Percentiles rank a stretch among this genome's conserved stretches.
These are phyloP conservation scores for Verticillium alfalfae DNA, from an alignment of 2,329 filamentous ascomycete genomes.

Conservation along the genomic window DNA sequence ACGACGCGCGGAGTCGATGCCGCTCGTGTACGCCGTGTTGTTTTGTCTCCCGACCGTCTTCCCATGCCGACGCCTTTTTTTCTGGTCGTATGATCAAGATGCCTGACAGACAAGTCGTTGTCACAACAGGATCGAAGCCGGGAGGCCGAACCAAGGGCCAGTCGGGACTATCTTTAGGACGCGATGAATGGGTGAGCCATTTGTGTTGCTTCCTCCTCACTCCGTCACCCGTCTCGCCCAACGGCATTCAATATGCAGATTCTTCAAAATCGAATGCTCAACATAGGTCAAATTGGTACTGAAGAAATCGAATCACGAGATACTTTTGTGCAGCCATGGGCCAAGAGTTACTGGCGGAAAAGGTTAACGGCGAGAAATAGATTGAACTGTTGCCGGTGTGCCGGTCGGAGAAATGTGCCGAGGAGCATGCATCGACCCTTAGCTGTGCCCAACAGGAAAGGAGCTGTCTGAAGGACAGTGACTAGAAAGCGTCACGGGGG, in stretches of 20 bases:
- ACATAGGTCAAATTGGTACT: conserved; percentile 16
- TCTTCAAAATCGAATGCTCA: no score
- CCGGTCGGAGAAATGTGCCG: conserved; percentile 5
- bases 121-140: conserved; percentile 8
- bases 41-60: not conserved
- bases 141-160: conserved; percentile 22
- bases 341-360: conserved; percentile 7
- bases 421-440: conserved; percentile 14
- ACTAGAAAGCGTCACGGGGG: conserved; percentile 15
- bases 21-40: not conserved
- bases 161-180: conserved; percentile 20
- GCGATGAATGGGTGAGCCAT: conserved; percentile 22
- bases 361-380: conserved; percentile 19
- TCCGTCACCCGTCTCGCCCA: not conserved
- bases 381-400: conserved; percentile 3
- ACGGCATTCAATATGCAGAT: no score
- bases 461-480: conserved; percentile 23
- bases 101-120: no score
- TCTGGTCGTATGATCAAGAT: not conserved
- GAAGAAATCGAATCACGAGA: conserved; percentile 18
- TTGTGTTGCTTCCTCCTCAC: conserved; percentile 13
- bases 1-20: not conserved
- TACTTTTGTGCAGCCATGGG: conserved; percentile 20
- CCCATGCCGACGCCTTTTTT: not conserved
- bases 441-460: conserved; percentile 19